A percentile compares a stretch with the other conserved stretches of the same genome.
These are phyloP conservation scores for Pisolithus thermaeus DNA, from an alignment of 1,284 basidiomycete species.

Conservation along the genomic window DNA sequence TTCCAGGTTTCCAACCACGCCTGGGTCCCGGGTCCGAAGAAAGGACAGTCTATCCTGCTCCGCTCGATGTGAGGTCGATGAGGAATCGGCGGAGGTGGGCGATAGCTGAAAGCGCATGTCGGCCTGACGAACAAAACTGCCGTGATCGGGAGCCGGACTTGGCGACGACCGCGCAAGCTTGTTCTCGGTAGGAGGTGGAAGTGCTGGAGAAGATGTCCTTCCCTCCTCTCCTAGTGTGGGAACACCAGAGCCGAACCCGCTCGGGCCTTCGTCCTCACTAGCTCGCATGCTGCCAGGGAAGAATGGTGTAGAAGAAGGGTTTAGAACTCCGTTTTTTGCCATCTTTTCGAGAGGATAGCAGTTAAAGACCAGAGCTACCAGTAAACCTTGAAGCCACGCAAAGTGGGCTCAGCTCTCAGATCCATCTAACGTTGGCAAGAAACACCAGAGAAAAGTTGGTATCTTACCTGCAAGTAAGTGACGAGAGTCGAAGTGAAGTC, in stretches of 20 bases:
- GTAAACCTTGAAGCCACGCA: neutral
- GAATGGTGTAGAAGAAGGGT: conserved; percentile 77
- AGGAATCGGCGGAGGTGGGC: conserved; percentile 35
- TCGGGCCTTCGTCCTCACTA: conserved; percentile 47
- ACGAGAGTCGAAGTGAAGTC: conserved; percentile 10
- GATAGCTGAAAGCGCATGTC: conserved; percentile 29
- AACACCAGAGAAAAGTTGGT: neutral
- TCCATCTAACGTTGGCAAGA: neutral
- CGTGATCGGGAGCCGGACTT: conserved; percentile 46
- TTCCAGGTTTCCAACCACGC: conserved; percentile 45
- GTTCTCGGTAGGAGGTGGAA: conserved; percentile 60
- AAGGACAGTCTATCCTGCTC: conserved; percentile 42
- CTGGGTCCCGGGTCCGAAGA: conserved; percentile 44
- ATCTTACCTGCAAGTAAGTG: conserved; percentile 20
- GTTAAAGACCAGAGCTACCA: conserved; percentile 12
- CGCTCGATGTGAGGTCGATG: conserved; percentile 41
- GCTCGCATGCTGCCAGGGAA: conserved; percentile 62
- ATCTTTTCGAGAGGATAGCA: conserved; percentile 37
- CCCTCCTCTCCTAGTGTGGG: conserved; percentile 50
- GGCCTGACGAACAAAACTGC: conserved; percentile 13
- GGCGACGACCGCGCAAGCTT: conserved; percentile 67
- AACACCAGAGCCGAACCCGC: conserved; percentile 40
- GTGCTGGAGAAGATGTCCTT: conserved; percentile 46
- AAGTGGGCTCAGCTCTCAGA: neutral
- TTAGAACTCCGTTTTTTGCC: conserved; percentile 68